These are phyloP conservation scores for Westerdykella ornata DNA, from an alignment of 2,329 filamentous ascomycete genomes.

Conservation along the genomic window DNA sequence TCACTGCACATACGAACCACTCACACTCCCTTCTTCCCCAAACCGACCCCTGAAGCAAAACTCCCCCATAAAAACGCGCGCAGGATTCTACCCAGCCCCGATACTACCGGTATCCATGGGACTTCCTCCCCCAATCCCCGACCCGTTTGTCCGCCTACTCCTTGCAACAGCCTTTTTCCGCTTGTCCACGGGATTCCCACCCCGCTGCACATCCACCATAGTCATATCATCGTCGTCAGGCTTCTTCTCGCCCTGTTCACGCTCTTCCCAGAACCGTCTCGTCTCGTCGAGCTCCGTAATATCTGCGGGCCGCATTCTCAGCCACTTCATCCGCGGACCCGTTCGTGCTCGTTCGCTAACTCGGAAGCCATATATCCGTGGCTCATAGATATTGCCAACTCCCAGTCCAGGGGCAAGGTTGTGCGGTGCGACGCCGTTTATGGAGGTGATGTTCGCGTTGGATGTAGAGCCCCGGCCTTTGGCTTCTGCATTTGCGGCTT, in stretches of 20 bases:
- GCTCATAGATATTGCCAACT: constrained; percentile 77
- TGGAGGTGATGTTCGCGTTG: constrained; percentile 35
- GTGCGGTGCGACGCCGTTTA: constrained; percentile 80
- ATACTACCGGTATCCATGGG: constrained; percentile 37
- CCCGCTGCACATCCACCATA: constrained; percentile 32
- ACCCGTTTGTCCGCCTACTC: constrained; percentile 30
- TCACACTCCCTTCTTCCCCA: too few species aligned
- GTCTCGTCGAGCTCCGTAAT: constrained; percentile 77
- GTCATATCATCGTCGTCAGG: constrained; percentile 36
- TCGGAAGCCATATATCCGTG: constrained; percentile 92
- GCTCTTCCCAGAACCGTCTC: constrained; percentile 40
- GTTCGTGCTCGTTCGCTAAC: constrained; percentile 85
- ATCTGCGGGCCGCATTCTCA: constrained; percentile 74
- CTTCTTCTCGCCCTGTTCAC: constrained; percentile 39
- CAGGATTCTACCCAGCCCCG: constrained; percentile 20
- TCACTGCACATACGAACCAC: too few species aligned
- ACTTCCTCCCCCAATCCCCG: constrained; percentile 25
- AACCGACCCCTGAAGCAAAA: too few species aligned
- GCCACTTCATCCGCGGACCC: constrained; percentile 94
- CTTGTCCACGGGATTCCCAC: constrained; percentile 22
- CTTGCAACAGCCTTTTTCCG: constrained; percentile 36
- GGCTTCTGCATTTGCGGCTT: constrained; percentile 30
- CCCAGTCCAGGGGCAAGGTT: constrained; percentile 89
- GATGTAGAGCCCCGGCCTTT: constrained; percentile 32
- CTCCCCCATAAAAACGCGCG: too few species aligned